A percentile compares a stretch with the other conserved stretches of the same genome.
phyloP scores from a whole-genome alignment of 768 basidiomycete species.

The Tricholomella constricta region DNA sequence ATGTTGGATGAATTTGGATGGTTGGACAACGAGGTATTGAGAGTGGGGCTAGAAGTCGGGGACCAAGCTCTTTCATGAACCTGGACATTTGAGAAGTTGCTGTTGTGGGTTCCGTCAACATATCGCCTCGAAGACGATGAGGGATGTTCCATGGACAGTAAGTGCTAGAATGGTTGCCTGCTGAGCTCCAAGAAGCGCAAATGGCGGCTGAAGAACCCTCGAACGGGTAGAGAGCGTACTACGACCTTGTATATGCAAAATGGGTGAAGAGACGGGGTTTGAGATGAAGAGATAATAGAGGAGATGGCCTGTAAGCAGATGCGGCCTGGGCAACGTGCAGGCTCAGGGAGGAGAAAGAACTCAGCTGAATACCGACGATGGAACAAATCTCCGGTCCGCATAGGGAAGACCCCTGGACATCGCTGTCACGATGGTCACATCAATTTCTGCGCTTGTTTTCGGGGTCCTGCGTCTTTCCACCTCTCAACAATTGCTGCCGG shows the following conservation, averaged over 20 bases:
- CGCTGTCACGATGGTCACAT: slow-evolving; percentile 20
- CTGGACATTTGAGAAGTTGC: slow-evolving; percentile 29
- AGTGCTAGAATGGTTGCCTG: slow-evolving; percentile 1
- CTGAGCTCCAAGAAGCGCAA: slow-evolving; percentile 5
- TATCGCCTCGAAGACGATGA: slow-evolving; percentile 30
- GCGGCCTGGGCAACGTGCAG: slow-evolving; percentile 18
- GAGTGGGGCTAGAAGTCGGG: slow-evolving; percentile 33
- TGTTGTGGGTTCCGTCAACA: slow-evolving; percentile 27
- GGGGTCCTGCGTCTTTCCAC: slow-evolving; percentile 15
- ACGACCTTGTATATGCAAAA: background rate
- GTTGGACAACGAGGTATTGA: slow-evolving; percentile 33
- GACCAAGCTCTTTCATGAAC: slow-evolving; percentile 21
- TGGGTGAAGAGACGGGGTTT: background rate
- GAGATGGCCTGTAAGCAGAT: slow-evolving; percentile 1
- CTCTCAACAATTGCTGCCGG: background rate
- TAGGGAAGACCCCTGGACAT: slow-evolving; percentile 11
- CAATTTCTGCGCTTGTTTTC: slow-evolving; percentile 8
- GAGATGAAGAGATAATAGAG: background rate
- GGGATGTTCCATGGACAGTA: slow-evolving; percentile 21
- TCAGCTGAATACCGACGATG: slow-evolving; percentile 9
- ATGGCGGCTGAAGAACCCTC: slow-evolving; percentile 7
- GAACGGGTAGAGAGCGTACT: background rate
- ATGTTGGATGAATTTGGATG: slow-evolving; percentile 29
- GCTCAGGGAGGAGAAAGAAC: slow-evolving; percentile 17
- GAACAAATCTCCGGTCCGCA: slow-evolving; percentile 24